Percentiles rank a stretch among this genome's conserved stretches.
These are phyloP conservation scores for Ascochyta fabae DNA, from an alignment of 2,329 filamentous ascomycete species.

Conservation along the genomic window DNA sequence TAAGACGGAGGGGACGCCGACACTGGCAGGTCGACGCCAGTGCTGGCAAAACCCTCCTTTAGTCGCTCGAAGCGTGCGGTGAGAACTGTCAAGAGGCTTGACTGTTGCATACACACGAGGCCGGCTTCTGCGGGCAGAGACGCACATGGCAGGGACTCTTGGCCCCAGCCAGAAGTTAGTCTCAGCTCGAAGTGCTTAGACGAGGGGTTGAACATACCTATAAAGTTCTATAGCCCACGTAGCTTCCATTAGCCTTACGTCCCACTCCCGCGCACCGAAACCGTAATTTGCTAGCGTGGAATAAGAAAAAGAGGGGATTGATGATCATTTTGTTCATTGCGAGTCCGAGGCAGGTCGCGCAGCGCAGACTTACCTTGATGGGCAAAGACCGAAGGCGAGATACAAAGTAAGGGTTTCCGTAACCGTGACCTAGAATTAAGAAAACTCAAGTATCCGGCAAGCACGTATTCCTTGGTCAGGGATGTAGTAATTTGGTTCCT, in stretches of 20 bases:
- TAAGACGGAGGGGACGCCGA: not conserved
- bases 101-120: not conserved
- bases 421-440: not conserved
- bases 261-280: conserved; percentile 13
- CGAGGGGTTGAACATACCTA: not conserved
- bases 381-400: not conserved
- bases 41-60: not conserved
- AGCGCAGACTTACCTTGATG: not conserved
- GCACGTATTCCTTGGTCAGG: not conserved
- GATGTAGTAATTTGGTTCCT: not conserved
- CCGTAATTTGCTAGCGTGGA: not conserved
- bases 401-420: not conserved
- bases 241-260: conserved; percentile 8
- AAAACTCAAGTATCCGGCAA: not conserved
- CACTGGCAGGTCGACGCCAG: not conserved
- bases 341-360: not conserved
- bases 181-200: not conserved
- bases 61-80: not conserved
- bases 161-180: not conserved
- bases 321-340: not conserved
- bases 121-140: not conserved
- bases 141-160: not conserved
- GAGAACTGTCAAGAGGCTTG: not conserved
- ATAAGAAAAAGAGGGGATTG: not conserved
- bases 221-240: conserved; percentile 10